Evolutionary conservation across 2,329 filamentous ascomycete genomes (phyloP).

Genomic region (Fusarium keratoplasticum): DNA sequence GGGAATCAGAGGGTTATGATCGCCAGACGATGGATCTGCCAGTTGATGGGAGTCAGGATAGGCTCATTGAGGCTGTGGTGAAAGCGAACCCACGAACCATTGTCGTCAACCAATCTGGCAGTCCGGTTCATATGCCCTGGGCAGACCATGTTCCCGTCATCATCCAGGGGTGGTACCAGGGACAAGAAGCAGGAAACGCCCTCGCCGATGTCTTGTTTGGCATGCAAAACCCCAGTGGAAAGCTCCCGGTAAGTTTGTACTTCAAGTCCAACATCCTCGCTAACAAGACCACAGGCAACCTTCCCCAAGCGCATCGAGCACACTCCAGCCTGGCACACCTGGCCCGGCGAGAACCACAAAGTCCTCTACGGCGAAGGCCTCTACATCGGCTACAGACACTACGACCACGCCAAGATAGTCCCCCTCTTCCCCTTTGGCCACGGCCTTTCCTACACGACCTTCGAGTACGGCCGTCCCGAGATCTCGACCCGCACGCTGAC

Average conservation of each 20-base stretch:
- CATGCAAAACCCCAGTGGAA: constrained; percentile 74
- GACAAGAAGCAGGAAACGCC: constrained; percentile 78
- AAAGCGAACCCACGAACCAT: constrained; percentile 73
- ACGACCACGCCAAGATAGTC: constrained; percentile 69
- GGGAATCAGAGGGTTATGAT: constrained; percentile 81
- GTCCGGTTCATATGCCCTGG: constrained; percentile 72
- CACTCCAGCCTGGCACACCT: constrained; percentile 78
- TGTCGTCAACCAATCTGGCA: constrained; percentile 67
- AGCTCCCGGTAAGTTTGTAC: constrained; percentile 66
- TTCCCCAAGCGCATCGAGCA: constrained; percentile 74
- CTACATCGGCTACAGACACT: constrained; percentile 79
- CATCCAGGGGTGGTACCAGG: constrained; percentile 64
- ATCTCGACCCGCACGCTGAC: constrained; percentile 57
- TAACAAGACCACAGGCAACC: constrained; percentile 59
- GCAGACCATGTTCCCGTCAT: constrained; percentile 72
- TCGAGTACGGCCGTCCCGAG: constrained; percentile 70
- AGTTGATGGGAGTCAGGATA: constrained; percentile 64
- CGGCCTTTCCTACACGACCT: constrained; percentile 78
- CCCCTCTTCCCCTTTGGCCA: constrained; percentile 80
- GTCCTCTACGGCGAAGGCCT: constrained; percentile 79
- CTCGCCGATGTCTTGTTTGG: constrained; percentile 76
- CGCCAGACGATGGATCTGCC: constrained; percentile 79
- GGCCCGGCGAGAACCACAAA: constrained; percentile 76
- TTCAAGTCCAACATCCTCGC: neutral
- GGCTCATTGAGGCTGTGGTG: constrained; percentile 71